A percentile compares a stretch with the other conserved stretches of the same genome.
These are phyloP conservation scores for Starmerella vaccinii DNA, from an alignment of 805 yeast species.

Conservation along the genomic window DNA sequence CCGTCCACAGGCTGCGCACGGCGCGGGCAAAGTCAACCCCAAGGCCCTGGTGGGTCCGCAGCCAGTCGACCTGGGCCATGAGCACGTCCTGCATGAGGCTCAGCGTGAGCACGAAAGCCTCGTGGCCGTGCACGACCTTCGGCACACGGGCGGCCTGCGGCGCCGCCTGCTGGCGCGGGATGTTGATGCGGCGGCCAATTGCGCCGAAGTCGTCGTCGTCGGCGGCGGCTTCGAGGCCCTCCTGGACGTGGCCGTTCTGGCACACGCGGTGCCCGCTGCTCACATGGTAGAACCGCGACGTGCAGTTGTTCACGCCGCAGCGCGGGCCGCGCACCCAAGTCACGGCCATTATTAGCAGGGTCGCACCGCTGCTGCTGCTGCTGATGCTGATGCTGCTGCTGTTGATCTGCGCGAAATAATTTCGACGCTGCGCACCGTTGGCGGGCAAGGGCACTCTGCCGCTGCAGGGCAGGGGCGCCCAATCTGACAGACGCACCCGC, in stretches of 20 bases:
- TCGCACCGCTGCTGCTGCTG: no score
- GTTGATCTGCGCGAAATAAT: background rate
- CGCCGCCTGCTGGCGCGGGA: background rate
- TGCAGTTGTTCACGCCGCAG: conserved; percentile 87
- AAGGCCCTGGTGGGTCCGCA: conserved; percentile 3
- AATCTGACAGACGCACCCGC: background rate
- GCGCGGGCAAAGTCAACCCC: conserved; percentile 4
- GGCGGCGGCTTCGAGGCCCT: conserved; percentile 54
- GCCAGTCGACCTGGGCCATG: conserved; percentile 11
- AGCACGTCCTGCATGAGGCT: conserved; percentile 14
- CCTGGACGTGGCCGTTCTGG: conserved; percentile 82
- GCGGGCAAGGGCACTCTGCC: background rate
- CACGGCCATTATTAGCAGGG: conserved; percentile 4
- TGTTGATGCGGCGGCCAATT: conserved; percentile 26
- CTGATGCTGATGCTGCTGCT: no score
- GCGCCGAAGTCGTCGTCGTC: conserved; percentile 33
- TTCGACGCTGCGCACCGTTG: background rate
- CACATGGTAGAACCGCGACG: conserved; percentile 60
- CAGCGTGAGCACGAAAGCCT: conserved; percentile 5
- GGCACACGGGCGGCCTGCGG: background rate
- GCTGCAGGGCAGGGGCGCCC: background rate
- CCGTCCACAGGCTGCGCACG: conserved; percentile 16
- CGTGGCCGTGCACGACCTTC: conserved; percentile 8
- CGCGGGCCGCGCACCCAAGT: conserved; percentile 60
- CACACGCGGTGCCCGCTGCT: conserved; percentile 75